A percentile compares a stretch with the other conserved stretches of the same genome.
Evolutionary conservation across 768 basidiomycete genomes (phyloP).

Genomic region (Cystofilobasidium ferigula): DNA sequence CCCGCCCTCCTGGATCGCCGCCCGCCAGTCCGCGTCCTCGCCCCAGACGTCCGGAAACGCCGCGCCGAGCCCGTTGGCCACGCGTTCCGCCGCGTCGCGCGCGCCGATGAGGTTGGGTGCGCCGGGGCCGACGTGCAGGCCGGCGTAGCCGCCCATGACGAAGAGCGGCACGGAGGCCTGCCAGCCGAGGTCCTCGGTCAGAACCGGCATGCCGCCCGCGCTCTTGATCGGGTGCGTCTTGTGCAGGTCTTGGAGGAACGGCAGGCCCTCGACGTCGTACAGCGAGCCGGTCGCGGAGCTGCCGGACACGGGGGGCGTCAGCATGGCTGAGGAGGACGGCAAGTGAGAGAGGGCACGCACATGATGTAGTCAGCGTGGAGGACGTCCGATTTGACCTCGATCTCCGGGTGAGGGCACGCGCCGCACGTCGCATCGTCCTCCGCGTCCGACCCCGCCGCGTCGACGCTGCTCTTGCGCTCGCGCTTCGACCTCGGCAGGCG

Average conservation of each 20-base stretch:
- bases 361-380: conserved; percentile 10
- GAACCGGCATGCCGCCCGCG: conserved; percentile 15
- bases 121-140: conserved; percentile 5
- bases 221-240: conserved; percentile 23
- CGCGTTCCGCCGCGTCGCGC: conserved; percentile 9
- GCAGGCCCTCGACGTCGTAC: conserved; percentile 20
- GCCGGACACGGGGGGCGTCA: background rate
- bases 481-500: background rate
- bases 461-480: background rate
- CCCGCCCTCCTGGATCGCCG: background rate
- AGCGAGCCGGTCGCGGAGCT: conserved; percentile 24
- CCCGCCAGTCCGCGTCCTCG: conserved; percentile 15
- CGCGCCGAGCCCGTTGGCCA: conserved; percentile 5
- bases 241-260: conserved; percentile 25
- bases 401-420: background rate
- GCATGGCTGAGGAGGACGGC: background rate
- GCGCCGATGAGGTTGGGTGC: conserved; percentile 13
- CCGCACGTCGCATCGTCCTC: background rate
- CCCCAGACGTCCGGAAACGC: conserved; percentile 7
- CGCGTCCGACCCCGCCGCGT: background rate
- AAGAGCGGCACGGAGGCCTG: background rate
- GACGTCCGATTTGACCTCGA: background rate
- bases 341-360: background rate
- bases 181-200: conserved; percentile 15
- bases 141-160: conserved; percentile 17